These are phyloP conservation scores for Isochrysis galbana DNA, from an alignment of 78 protist genomes.

Conservation along the genomic window DNA sequence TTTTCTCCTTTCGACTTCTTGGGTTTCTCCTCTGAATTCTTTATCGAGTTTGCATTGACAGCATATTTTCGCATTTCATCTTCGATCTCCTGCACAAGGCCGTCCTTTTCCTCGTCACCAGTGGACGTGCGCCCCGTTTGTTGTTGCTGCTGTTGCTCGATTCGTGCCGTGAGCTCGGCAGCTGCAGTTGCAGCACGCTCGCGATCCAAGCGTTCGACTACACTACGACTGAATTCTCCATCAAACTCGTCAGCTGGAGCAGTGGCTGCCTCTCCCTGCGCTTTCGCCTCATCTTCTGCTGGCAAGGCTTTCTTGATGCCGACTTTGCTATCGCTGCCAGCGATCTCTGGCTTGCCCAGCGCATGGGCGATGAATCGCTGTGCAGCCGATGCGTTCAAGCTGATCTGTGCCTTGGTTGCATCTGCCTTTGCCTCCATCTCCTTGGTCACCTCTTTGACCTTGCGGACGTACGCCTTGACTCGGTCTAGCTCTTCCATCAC, in stretches of 20 bases:
- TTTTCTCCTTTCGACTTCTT: background rate
- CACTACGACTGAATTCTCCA: background rate
- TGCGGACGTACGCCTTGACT: background rate
- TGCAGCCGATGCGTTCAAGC: background rate
- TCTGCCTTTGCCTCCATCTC: background rate
- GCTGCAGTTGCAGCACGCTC: background rate
- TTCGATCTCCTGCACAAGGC: background rate
- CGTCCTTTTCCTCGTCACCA: background rate
- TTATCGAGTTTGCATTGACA: background rate
- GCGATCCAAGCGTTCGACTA: background rate
- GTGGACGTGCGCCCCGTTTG: background rate
- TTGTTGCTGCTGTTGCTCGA: background rate
- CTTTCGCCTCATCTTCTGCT: background rate
- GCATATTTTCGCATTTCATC: background rate
- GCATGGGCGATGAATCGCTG: conserved; percentile 6
- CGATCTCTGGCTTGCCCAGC: background rate
- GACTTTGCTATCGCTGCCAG: background rate
- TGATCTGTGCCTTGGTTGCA: background rate
- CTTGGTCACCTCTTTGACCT: background rate
- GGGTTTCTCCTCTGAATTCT: background rate
- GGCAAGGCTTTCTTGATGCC: background rate
- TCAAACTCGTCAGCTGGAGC: background rate
- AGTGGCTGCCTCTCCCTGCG: background rate
- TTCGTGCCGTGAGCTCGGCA: background rate
- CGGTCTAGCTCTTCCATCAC: background rate